Conservation (phyloP, 2,329 filamentous ascomycete genomes). For the Colletotrichum echinochloae region DNA sequence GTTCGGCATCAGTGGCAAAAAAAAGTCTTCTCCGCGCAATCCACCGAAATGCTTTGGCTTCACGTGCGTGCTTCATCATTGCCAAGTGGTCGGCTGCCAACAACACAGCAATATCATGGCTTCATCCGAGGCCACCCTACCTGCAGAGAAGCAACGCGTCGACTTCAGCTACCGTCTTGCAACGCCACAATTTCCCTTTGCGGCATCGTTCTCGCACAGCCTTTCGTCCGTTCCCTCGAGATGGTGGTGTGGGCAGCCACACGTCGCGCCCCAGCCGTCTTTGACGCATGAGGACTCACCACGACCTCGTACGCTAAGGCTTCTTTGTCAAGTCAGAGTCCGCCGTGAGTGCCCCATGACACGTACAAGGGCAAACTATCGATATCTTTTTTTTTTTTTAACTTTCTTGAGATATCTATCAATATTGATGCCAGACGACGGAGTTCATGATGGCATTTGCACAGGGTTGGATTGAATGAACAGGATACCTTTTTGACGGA, state of each 20-base stretch:
- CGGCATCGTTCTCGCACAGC: background rate
- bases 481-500: background rate
- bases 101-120: background rate
- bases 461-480: background rate
- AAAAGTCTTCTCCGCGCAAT: too few species aligned
- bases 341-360: background rate
- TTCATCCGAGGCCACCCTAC: background rate
- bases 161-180: background rate
- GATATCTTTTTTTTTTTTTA: too few species aligned
- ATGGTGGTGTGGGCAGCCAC: background rate
- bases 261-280: background rate
- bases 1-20: background rate
- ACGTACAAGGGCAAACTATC: background rate
- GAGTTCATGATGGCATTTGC: background rate
- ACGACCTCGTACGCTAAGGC: too few species aligned
- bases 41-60: background rate
- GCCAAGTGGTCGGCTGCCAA: background rate
- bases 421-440: background rate
- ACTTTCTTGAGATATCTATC: background rate
- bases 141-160: too few species aligned
- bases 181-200: background rate
- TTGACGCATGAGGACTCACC: background rate
- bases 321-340: background rate
- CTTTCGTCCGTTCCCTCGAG: background rate
- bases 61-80: too few species aligned